phyloP scores from a whole-genome alignment of 805 yeast species.

The Yarrowia alimentaria region DNA sequence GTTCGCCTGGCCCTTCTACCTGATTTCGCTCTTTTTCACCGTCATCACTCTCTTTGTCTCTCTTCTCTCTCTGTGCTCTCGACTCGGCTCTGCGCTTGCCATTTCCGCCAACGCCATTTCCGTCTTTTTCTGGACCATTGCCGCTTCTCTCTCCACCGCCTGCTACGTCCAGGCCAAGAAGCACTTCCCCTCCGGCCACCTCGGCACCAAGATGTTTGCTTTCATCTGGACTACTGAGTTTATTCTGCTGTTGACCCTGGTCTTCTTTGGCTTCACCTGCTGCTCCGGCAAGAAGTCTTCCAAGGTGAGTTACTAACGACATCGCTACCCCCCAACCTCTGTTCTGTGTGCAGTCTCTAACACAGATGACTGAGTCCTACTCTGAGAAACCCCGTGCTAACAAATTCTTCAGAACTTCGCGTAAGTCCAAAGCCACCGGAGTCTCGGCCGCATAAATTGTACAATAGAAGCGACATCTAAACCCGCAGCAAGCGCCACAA shows the following conservation, averaged over 20 bases:
- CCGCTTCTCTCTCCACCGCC: constrained; percentile 68
- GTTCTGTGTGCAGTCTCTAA: not conserved
- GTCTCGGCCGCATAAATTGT: constrained; percentile 24
- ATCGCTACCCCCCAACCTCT: too few relatives aligned
- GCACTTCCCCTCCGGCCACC: constrained; percentile 49
- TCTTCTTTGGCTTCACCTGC: constrained; percentile 37
- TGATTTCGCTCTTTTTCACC: constrained; percentile 57
- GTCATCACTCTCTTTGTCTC: constrained; percentile 47
- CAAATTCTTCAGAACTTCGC: constrained; percentile 26
- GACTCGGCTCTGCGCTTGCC: constrained; percentile 36
- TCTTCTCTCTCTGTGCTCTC: constrained; percentile 33
- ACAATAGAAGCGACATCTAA: too few relatives aligned
- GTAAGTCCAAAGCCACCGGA: constrained; percentile 8
- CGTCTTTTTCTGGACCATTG: constrained; percentile 43
- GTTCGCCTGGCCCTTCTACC: constrained; percentile 62
- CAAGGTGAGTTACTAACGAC: constrained; percentile 9
- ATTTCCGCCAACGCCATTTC: constrained; percentile 35
- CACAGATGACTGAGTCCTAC: constrained; percentile 15
- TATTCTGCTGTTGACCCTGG: constrained; percentile 36
- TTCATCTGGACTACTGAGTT: constrained; percentile 60
- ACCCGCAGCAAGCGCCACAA: too few relatives aligned
- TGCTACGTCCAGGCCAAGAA: constrained; percentile 65
- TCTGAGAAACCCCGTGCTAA: constrained; percentile 21
- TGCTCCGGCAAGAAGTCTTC: constrained; percentile 26
- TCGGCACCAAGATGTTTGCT: constrained; percentile 46